A percentile compares a stretch with the other conserved stretches of the same genome.
Evolutionary conservation across 73 alveolate genomes (phyloP).

Genomic region (Breviolum minutum): DNA sequence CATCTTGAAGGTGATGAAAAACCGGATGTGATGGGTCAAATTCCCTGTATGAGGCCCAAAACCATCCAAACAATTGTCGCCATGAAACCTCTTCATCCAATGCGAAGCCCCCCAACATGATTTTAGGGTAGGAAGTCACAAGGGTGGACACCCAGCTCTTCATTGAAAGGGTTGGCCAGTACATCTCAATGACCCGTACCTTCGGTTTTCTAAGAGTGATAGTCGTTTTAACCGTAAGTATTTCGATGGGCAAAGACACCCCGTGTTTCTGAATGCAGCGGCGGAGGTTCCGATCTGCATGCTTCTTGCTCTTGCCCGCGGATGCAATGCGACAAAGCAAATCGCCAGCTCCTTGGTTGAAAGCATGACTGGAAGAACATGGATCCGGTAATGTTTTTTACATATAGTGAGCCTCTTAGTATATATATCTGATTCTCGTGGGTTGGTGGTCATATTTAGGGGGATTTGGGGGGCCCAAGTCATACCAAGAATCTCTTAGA

Average conservation of each 20-base stretch:
- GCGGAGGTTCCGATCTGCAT: constrained; percentile 31
- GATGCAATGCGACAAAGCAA: background rate
- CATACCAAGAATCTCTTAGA: background rate
- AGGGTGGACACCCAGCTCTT: background rate
- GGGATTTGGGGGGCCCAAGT: too few relatives aligned
- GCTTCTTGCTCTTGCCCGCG: background rate
- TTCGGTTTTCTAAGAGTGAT: background rate
- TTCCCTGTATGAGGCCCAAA: background rate
- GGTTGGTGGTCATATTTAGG: background rate
- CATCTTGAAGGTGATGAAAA: background rate
- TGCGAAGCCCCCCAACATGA: background rate
- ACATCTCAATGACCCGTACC: background rate
- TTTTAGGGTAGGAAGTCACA: background rate
- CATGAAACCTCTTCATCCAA: background rate
- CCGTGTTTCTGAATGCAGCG: background rate
- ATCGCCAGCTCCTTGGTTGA: constrained; percentile 26
- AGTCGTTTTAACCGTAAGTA: background rate
- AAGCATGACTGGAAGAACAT: too few relatives aligned
- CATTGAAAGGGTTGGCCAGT: constrained; percentile 33
- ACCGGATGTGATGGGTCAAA: background rate
- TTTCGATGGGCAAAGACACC: background rate
- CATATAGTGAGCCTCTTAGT: too few relatives aligned
- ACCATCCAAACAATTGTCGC: background rate
- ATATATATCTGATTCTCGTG: background rate
- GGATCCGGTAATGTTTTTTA: too few relatives aligned